A percentile compares a stretch with the other conserved stretches of the same genome.
These are phyloP conservation scores for Cystobasidium onofrii DNA, from an alignment of 768 basidiomycete genomes.

Conservation along the genomic window DNA sequence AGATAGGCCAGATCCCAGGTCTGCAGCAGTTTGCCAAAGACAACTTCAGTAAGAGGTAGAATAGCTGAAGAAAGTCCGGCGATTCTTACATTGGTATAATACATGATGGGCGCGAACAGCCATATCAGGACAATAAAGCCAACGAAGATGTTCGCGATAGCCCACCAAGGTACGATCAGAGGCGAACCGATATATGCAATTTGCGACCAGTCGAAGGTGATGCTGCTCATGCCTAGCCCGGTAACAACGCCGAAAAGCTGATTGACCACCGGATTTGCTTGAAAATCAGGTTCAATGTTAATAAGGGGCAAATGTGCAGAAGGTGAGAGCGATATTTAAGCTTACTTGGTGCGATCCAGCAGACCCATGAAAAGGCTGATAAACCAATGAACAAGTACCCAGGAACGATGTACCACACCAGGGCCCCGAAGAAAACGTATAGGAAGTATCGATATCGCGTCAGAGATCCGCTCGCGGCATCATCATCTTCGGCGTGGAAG, in stretches of 20 bases:
- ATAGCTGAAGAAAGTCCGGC: neutral
- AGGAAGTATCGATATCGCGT: conserved; percentile 75
- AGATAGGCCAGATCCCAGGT: conserved; percentile 77
- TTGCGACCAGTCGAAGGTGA: conserved; percentile 90
- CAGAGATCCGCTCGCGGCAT: conserved; percentile 49
- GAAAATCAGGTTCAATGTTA: neutral
- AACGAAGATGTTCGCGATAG: conserved; percentile 73
- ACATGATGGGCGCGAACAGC: conserved; percentile 78
- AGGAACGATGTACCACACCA: conserved; percentile 87
- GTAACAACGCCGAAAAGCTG: conserved; percentile 77
- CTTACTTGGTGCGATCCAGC: conserved; percentile 61
- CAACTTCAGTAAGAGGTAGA: neutral
- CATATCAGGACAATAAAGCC: conserved; percentile 89
- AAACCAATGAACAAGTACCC: conserved; percentile 88
- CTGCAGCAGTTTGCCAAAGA: too few species aligned
- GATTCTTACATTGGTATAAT: conserved; percentile 78
- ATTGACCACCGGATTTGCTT: conserved; percentile 68
- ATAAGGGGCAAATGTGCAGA: neutral
- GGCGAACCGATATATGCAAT: conserved; percentile 66
- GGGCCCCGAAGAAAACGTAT: conserved; percentile 57
- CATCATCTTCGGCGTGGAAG: conserved; percentile 87
- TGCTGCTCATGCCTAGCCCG: conserved; percentile 77
- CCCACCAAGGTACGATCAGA: conserved; percentile 91
- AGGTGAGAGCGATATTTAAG: neutral
- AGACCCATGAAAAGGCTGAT: conserved; percentile 79